Conservation (phyloP, 257 asterid species). For the Parsonsia alboflavescens region DNA sequence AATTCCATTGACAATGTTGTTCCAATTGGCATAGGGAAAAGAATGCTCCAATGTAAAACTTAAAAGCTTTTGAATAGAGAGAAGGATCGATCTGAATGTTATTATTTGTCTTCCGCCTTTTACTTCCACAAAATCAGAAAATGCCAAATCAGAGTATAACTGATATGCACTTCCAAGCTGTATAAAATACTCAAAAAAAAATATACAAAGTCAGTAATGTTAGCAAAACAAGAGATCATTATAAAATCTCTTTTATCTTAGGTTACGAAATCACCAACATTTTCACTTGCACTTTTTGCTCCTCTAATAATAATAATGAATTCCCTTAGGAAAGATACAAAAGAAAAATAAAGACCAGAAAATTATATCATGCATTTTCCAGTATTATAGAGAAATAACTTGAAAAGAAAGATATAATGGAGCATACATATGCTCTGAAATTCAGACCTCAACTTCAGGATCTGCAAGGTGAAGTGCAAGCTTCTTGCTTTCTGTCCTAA, state of each 20-base stretch:
- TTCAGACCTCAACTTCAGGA: slow-evolving; percentile 92
- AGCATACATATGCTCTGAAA: slow-evolving; percentile 16
- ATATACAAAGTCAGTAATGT: too few relatives aligned
- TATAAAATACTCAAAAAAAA: too few relatives aligned
- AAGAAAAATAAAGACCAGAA: background rate
- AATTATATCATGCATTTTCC: background rate
- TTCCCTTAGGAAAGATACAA: background rate
- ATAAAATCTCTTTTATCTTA: too few relatives aligned
- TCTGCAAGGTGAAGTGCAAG: slow-evolving; percentile 93
- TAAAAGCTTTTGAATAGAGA: background rate
- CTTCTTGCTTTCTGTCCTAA: slow-evolving; percentile 80
- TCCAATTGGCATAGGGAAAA: too few relatives aligned
- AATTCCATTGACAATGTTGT: background rate
- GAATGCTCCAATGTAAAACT: background rate
- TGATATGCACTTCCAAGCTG: too few relatives aligned
- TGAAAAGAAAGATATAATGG: background rate
- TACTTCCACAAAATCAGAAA: too few relatives aligned
- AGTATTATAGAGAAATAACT: background rate
- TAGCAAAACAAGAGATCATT: too few relatives aligned
- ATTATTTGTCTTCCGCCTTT: background rate
- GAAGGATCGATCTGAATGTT: background rate
- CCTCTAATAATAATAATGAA: too few relatives aligned
- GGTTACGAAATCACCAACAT: too few relatives aligned
- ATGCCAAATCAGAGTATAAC: too few relatives aligned
- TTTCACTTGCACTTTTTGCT: too few relatives aligned